Base-by-base conservation (phyloP, 441 rosid genomes). In the Erysimum cheiri region DNA sequence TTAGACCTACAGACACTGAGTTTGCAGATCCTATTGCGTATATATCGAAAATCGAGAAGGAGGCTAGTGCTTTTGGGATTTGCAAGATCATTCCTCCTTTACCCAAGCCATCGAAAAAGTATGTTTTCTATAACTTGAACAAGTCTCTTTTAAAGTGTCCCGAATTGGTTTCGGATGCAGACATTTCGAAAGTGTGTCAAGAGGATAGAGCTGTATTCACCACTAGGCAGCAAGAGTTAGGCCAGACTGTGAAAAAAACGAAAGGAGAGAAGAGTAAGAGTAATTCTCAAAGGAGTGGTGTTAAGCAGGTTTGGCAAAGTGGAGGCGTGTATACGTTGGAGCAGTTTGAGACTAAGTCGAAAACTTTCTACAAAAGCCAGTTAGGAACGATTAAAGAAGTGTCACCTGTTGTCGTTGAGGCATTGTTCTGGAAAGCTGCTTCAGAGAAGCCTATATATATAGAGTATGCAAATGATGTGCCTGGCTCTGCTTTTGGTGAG, bases 381-480 rank as follows among this genome's bases (percentile, higher is more conserved):
- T 76, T 96, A 78, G 88, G 98, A 64, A 65, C 74, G 77, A 22
- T 82, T 26, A 91, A 84, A 82, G 98, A 93, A 74, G 87, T 84
- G 50, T 81, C 90, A 32, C 92, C 98, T 0, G 80, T 85, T 77
- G 88, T 79, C 58, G 64, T 91, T 12, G 99, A 96, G 82, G 81
- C 98, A 39, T 76, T 93, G 79, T 96, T 96, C 70, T 96, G 99
- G 99, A 92, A 87, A 81, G 84, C 87, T 3, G 88, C 96, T 68
- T 87, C 78, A 1, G 98, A 93, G 74, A 96, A 90, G 80, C 96
- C 98, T 54, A 84, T 91, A 52, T 83, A 82, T 66, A 85, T 96
- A 50, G 99, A 96, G 66, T 96, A 96, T 85, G 98, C 99, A 11
- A 96, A 96, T 74, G 98, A 96, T 85, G 98, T 96, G 17, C 98